Evolutionary conservation across 169 alveolate species (phyloP), one percentile per base, ranked within the genome.

Genomic region (Eimeria praecox): DNA sequence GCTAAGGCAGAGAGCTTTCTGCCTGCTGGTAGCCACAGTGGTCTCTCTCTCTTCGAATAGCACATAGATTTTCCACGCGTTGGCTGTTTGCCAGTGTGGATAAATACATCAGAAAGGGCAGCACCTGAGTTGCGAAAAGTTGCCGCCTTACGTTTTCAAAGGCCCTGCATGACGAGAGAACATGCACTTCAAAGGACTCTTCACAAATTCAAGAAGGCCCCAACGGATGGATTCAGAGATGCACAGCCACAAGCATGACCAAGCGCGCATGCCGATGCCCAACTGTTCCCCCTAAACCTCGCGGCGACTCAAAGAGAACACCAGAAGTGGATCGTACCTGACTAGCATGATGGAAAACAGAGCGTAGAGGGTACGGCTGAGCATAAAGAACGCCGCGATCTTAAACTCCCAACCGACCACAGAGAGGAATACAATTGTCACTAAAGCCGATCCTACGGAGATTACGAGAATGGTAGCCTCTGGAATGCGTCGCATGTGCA

Each of bases 41-140:
- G 88, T 49, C 66, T 49, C 88, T 54, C 64, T 42, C 66, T 44
- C 14, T 44, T 49, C 88, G 59, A 22, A 78, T 42, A 46, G 66
- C 88, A 30, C 88, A 78, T n/a, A 83, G 30, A 30, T 30, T 83
- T 30, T 83, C 73, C 14, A 83, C 91, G 18, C 91, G 91, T 56
- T 83, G 93, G 82, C 93, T 87, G 66, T 87, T 87, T 56, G 93
- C 93, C 78, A 87, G 44, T 33, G 93, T 87, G n/a, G 93, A 87
- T 62, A 87, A 54, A 62, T 87, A 87, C 71, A 87, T 40, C 66
- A 87, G 82, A 52, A 59, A 87, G 18, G 93, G 93, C 56, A 87
- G 64, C 56, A 62, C 93, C 82, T 87, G 82, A 62, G 93, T 59
- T 40, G 93, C 71, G 82, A 87, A 87, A 20, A 87, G 93, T 83